Evolutionary conservation across 192 early-diverging fungal genomes (phyloP), one percentile per base, ranked within the genome.

Genomic region (Mortierella antarctica): DNA sequence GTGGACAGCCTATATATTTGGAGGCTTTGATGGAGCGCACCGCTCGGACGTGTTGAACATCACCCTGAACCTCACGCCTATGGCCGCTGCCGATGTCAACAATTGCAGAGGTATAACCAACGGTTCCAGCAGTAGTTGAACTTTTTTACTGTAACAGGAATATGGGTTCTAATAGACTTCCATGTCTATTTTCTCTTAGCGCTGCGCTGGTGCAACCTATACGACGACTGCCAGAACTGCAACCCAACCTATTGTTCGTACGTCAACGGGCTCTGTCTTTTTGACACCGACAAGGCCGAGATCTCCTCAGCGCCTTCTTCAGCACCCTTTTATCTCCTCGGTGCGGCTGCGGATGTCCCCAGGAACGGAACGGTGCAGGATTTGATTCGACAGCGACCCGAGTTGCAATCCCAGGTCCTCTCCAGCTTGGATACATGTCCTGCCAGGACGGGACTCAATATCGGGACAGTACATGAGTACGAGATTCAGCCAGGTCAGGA

Each of bases 211-310:
- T 83, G 82, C 52, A 71, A 51, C 45, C 41, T 71, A 2, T 83
- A 83, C 49, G 68, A 83, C 55, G 82, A 83, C 57, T 83, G 82
- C 41, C 68, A 66, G 39, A 64, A 72, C 60, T 76, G 73, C 45
- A 75, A 74, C 31, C 23, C 58, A 4, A 70, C 56, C 18, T 83
- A 83, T 45, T 83, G 82, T 41, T 83, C 82, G 12, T 83, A 83
- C 48, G 18, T 74, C 45, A 31, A 40, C n/a, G 74, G 74, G 53
- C 73, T 83, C 39, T 83, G 82, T 50, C 67, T 83, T 17, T 83
- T 83, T 61, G 82, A 83, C 56, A 71, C 82, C 0, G 74, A 74
- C 44, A 83, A 83, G 31, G 82, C 73, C 40, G 76, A 83, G 49
- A 18, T 10, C 4, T 57, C 66, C 49, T 54, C 62, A 10, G 12